A percentile compares a stretch with the other conserved stretches of the same genome.
These are phyloP conservation scores for Penicillium sclerotigenum DNA, from an alignment of 2,329 filamentous ascomycete genomes.

Conservation along the genomic window DNA sequence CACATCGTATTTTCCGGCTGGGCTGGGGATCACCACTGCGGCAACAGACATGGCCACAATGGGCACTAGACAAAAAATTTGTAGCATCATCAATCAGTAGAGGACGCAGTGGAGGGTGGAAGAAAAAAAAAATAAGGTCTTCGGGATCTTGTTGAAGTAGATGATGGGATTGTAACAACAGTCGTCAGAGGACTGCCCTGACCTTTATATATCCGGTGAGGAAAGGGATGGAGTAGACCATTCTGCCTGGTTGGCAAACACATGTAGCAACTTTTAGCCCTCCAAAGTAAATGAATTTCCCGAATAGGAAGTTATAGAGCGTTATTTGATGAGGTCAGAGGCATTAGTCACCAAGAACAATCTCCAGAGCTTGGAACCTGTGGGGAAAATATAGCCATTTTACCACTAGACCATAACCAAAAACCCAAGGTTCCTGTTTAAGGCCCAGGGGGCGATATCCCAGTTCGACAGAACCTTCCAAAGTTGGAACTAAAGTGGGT, in stretches of 20 bases:
- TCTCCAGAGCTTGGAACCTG: no score
- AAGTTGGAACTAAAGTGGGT: not conserved
- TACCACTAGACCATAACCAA: no score
- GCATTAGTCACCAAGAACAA: not conserved
- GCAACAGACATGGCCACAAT: not conserved
- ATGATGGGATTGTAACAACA: not conserved
- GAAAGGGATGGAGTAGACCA: not conserved
- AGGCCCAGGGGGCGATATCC: no score
- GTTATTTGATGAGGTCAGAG: not conserved
- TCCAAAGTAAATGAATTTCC: not conserved
- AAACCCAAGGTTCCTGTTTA: no score
- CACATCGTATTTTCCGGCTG: slow-evolving; percentile 8
- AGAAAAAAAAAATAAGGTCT: not conserved
- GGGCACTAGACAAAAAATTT: not conserved
- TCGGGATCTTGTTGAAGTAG: not conserved
- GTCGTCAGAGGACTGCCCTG: not conserved
- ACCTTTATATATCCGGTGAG: not conserved
- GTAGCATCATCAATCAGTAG: not conserved
- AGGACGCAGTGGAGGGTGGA: not conserved
- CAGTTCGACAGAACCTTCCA: no score
- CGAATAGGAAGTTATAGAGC: not conserved
- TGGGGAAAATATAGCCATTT: no score
- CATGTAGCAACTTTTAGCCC: not conserved
- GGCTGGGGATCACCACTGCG: not conserved
- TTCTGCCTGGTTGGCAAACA: not conserved